Conservation (phyloP, 1,139 yeast species). For the Scheffersomyces stambukii region DNA sequence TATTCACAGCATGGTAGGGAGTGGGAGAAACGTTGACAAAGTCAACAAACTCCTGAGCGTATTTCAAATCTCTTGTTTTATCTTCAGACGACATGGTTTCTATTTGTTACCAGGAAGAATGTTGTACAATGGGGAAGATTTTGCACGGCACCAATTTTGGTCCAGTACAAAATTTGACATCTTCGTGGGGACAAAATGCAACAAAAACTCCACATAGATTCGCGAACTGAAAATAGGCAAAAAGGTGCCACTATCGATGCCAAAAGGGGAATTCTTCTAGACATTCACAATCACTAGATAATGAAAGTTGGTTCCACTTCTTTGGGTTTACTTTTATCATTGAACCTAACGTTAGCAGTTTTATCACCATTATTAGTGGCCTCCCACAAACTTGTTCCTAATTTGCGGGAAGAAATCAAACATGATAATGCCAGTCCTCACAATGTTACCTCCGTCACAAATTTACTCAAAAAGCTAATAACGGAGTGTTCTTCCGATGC, state of each 20-base stretch:
- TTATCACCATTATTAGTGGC: conserved; percentile 39
- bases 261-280: not conserved
- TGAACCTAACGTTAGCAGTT: too few species aligned
- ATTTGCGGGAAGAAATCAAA: conserved; percentile 22
- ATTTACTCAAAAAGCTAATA: conserved; percentile 44
- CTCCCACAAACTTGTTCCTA: conserved; percentile 38
- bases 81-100: conserved; percentile 4
- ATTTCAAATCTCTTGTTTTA: conserved; percentile 13
- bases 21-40: conserved; percentile 88
- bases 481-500: conserved; percentile 69
- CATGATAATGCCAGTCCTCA: conserved; percentile 16
- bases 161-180: too few species aligned
- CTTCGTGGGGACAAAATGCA: too few species aligned
- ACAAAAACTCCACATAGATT: too few species aligned
- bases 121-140: too few species aligned
- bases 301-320: too few species aligned
- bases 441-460: conserved; percentile 30
- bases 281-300: too few species aligned
- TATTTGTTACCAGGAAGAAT: too few species aligned
- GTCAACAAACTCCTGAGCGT: conserved; percentile 61
- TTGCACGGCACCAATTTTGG: too few species aligned
- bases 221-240: too few species aligned
- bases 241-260: too few species aligned
- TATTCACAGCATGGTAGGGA: conserved; percentile 88
- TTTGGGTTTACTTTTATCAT: too few species aligned